Evolutionary conservation across 495 filamentous ascomycete species (phyloP).

Genomic region (Pseudevernia furfuracea): DNA sequence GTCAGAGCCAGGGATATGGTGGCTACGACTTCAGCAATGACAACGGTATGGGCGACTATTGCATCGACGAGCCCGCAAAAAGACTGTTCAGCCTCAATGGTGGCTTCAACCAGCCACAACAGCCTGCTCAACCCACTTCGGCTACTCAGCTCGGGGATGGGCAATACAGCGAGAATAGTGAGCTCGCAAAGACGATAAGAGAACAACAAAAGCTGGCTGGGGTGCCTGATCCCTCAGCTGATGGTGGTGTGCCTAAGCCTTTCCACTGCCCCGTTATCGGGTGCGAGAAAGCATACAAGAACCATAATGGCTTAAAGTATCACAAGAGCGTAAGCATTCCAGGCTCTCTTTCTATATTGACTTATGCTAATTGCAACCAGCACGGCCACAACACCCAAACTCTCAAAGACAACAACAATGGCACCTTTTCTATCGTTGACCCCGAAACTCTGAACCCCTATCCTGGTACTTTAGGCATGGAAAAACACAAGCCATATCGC

Average conservation of each 20-base stretch:
- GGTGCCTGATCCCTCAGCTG: constrained; percentile 47
- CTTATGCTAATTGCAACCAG: constrained; percentile 33
- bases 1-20: constrained; percentile 37
- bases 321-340: constrained; percentile 54
- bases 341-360: constrained; percentile 2
- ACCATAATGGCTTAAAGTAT: constrained; percentile 96
- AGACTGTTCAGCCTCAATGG: constrained; percentile 81
- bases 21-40: constrained; percentile 35
- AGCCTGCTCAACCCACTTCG: constrained; percentile 49
- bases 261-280: constrained; percentile 97
- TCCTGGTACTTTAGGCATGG: constrained; percentile 94
- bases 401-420: constrained; percentile 89
- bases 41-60: constrained; percentile 60
- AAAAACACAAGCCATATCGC: constrained; percentile 98
- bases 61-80: constrained; percentile 94
- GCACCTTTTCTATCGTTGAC: constrained; percentile 96
- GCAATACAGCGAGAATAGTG: constrained; percentile 66
- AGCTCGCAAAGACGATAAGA: constrained; percentile 59
- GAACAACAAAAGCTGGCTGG: constrained; percentile 68
- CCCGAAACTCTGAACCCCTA: constrained; percentile 90
- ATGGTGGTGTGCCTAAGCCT: constrained; percentile 78
- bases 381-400: constrained; percentile 96
- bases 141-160: constrained; percentile 54
- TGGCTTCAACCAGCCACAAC: constrained; percentile 55
- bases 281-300: constrained; percentile 99